Evolutionary conservation across 108 stramenopile genomes (phyloP), one percentile per base, ranked within the genome.

Genomic region (Chaetoceros tenuissimus): DNA sequence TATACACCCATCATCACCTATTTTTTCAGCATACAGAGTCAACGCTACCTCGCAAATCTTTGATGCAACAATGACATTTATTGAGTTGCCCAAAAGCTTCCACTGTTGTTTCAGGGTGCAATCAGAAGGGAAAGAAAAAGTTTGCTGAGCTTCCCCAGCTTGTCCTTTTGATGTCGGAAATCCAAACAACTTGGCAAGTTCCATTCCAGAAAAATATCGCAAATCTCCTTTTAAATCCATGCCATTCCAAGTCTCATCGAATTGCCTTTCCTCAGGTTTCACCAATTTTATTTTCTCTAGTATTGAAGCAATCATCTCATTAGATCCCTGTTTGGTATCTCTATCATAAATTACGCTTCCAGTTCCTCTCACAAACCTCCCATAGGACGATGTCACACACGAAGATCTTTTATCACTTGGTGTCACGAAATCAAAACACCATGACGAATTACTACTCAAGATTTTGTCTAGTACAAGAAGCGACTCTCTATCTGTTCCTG

Each of bases 371-470:
- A 81, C 59, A 44, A 77, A 96, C 24, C 80, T 68, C 0, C 85
- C 87, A 67, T 96, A 96, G 24, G 87, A 79, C 22, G 79, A 75
- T 2, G 94, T 96, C 58, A 93, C 93, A 59, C 94, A 94, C 13
- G 84, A 60, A 31, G 64, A 59, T 17, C 71, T 64, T 44, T 50
- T 46, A 29, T 65, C 52, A 5, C 23, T 1, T 23, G 84, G 80
- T 40, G 86, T 77, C 17, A 87, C 85, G 53, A 93, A 73, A 57
- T 96, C 94, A 71, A 93, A 87, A 49, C 87, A 92, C 93, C 93
- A 94, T 1, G 88, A 62, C 17, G 89, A 77, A 48, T 66, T 67
- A 28, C 65, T 71, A 17, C 70, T 24, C 28, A 80, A 53, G 0
- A 87, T 21, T 51, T 76, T 78, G 47, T 53, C 51, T 3, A 88